Evolutionary conservation across 164 flowering plant genomes (phyloP), one percentile per base, ranked within the genome.

Genomic region (Houttuynia cordata): DNA sequence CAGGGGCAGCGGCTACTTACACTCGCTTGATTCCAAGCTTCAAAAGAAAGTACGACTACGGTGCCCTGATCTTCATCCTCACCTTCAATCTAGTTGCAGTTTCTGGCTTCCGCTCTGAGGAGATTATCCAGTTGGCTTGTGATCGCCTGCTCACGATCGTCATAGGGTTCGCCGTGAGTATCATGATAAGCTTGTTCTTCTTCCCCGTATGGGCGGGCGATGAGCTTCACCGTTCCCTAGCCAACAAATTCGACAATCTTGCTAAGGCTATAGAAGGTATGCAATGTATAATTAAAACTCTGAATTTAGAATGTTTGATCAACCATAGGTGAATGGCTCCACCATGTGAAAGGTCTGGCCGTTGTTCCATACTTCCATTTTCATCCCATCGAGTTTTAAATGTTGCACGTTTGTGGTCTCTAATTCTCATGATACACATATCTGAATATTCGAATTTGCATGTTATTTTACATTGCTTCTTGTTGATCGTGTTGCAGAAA

Each of bases 201-300:
- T 85, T 71, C 64, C 97, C 97, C 10, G 68, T 77, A 1, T 87
- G 89, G 91, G 83, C 91, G 57, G 70, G 97, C 41, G 86, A 91
- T 67, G 87, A 91, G 60, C 82, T 88, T 37, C 97, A 86, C 68
- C 57, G 58, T 39, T 81, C 86, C 30, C 57, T 66, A 0, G 78
- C 74, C 50, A 72, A 81, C 24, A 81, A 78, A 58, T 84, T 91
- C 59, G 59, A 75, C 41, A 71, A 61, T 55, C 77, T 87, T 5
- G 83, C 91, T 4, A 2, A 14, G 34, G 71, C 82, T 0, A 70
- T 91, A 20, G 81, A 86, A 78, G 90, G 97, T 82, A 30, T 2
- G 6, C 37, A n/a, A 30, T 6, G 37, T 2, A 70, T n/a, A 65
- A n/a, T 13, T n/a, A n/a, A 7, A 19, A 17, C 57, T 23, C 13